Base-by-base conservation (phyloP, 75 land plant genomes). In the Pinus taeda region DNA sequence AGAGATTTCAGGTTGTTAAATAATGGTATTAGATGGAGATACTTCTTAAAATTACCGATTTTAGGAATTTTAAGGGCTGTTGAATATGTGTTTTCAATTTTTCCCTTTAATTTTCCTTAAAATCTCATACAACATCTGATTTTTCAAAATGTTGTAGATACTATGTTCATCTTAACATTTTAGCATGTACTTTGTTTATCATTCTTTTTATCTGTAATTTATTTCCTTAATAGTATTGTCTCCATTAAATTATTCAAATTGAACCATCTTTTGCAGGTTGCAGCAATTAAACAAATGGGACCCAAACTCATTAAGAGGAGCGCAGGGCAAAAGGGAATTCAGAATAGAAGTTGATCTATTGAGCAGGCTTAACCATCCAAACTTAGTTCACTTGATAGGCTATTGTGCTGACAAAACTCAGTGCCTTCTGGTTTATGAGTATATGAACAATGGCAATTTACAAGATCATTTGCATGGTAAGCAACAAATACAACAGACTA, bases 241-340 rank as follows among this genome's bases (percentile, higher is more conserved):
- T 60, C 62, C 22, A 20, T 60, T 60, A 60, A 21, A 60, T n/a
- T 20, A 4, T 21, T 21, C 22, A 0, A 60, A 60, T 18, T 60
- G 62, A 60, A 60, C 62, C 62, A 60, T 4, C 7, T 63, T 71
- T 13, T 80, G 37, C 81, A 92, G 89, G 87, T 88, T 56, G 90
- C 93, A 24, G 98, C 99, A 60, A 90, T 97, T 57, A 97, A 97
- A 85, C 95, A 88, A 80, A 92, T 97, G n/a, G 86, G 95, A 93
- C 67, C 72, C 89, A 57, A 87, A 90, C 5, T 79, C 91, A 63
- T 80, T 83, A n/a, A 91, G 62, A 60, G 62, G 62, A 73, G 91
- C 91, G 39, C 98, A 97, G 75, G 99, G 99, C 4, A 98, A 97
- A 64, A 77, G 87, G 11, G 99, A 95, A 72, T 97, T 97, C 77